These are phyloP conservation scores for Sphagnum magellanicum DNA, from an alignment of 228 moss, liverwort and hornwort species.

Conservation along the genomic window DNA sequence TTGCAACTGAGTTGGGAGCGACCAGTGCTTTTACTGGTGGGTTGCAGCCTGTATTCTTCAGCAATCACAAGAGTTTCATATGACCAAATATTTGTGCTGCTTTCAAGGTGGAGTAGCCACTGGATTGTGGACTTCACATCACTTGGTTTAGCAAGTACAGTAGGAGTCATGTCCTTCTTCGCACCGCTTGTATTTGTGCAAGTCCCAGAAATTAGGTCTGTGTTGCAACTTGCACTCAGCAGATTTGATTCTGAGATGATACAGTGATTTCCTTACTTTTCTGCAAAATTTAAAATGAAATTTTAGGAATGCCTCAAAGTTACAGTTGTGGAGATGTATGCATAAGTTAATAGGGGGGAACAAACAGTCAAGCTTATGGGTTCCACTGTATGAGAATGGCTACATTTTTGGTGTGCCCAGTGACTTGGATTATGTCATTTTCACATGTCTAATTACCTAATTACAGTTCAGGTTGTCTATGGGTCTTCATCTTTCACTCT, in stretches of 20 bases:
- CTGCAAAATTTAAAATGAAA: too few relatives aligned
- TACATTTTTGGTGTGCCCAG: too few relatives aligned
- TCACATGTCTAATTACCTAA: too few relatives aligned
- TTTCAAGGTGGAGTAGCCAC: constrained; percentile 23
- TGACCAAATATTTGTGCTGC: constrained; percentile 11
- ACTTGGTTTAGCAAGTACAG: constrained; percentile 45
- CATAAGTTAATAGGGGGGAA: too few relatives aligned
- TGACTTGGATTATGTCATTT: too few relatives aligned
- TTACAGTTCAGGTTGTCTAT: too few relatives aligned
- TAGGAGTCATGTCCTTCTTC: constrained; percentile 52
- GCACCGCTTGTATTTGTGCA: constrained; percentile 44
- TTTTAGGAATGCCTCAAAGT: too few relatives aligned
- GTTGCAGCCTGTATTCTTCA: constrained; percentile 37
- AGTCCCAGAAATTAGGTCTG: constrained; percentile 47
- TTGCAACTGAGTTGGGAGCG: constrained; percentile 52
- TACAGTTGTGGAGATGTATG: too few relatives aligned
- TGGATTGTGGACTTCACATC: constrained; percentile 50
- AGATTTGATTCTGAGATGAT: constrained; percentile 1
- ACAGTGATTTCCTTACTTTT: too few relatives aligned
- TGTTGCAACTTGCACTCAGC: constrained; percentile 38
- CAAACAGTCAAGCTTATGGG: too few relatives aligned
- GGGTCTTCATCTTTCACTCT: too few relatives aligned
- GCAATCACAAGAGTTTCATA: constrained; percentile 45
- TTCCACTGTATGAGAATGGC: too few relatives aligned
- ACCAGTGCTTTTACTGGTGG: constrained; percentile 38